Evolutionary conservation across 805 yeast genomes (phyloP).

Genomic region (Candida parachauliodes): DNA sequence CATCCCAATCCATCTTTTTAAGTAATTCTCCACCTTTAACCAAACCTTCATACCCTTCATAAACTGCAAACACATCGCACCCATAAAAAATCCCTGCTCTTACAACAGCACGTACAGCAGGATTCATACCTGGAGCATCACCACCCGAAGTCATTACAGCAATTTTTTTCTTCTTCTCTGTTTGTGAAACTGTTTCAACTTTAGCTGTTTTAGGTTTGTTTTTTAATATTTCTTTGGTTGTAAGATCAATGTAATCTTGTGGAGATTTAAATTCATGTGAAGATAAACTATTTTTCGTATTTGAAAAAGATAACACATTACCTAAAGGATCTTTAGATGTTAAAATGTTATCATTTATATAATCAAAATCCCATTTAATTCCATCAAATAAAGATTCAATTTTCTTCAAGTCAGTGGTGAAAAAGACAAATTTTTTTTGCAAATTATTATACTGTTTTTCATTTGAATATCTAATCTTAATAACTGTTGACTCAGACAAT

Average conservation of each 20-base stretch:
- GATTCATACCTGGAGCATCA: constrained; percentile 80
- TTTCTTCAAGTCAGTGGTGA: constrained; percentile 25
- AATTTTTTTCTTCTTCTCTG: constrained; percentile 40
- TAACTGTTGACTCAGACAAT: constrained; percentile 24
- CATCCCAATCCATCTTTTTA: constrained; percentile 66
- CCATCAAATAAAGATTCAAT: constrained; percentile 17
- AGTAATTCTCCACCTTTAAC: constrained; percentile 63
- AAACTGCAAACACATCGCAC: constrained; percentile 63
- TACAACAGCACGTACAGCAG: constrained; percentile 70
- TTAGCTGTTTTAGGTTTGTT: constrained; percentile 2
- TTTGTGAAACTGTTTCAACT: constrained; percentile 1
- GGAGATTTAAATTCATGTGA: constrained; percentile 18
- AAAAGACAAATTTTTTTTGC: constrained; percentile 24
- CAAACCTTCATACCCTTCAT: constrained; percentile 73
- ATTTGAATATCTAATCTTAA: constrained; percentile 34
- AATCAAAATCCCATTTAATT: constrained; percentile 7
- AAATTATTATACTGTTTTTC: constrained; percentile 2
- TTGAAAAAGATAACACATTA: constrained; percentile 26
- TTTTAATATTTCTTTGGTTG: constrained; percentile 20
- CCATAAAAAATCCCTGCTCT: constrained; percentile 63
- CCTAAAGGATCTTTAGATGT: constrained; percentile 32
- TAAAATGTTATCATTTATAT: constrained; percentile 12
- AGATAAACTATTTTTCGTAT: constrained; percentile 19
- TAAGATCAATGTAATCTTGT: constrained; percentile 24
- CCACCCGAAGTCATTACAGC: constrained; percentile 84